phyloP scores from a whole-genome alignment of 78 protist genomes.

The Dictyostelium purpureum region DNA sequence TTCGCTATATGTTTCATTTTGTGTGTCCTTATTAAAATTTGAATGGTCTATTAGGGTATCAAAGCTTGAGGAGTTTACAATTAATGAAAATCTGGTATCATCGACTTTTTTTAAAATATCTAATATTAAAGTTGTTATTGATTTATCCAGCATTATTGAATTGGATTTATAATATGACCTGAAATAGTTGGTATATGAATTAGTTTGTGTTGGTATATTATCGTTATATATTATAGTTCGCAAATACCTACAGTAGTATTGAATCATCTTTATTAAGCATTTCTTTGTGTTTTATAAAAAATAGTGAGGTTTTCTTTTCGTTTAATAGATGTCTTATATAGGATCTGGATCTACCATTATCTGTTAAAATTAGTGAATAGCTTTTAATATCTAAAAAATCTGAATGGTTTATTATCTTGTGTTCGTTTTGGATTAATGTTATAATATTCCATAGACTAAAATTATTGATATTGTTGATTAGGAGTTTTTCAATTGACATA shows the following conservation, averaged over 20 bases:
- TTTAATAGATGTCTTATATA: constrained; percentile 37
- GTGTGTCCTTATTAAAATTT: neutral
- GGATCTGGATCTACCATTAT: constrained; percentile 51
- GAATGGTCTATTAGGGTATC: constrained; percentile 22
- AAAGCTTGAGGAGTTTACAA: neutral
- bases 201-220: neutral
- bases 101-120: constrained; percentile 25
- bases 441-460: constrained; percentile 30
- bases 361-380: constrained; percentile 1
- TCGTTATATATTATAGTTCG: neutral
- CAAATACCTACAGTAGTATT: neutral
- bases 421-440: neutral
- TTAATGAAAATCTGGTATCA: constrained; percentile 24
- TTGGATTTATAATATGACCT: neutral
- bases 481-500: constrained; percentile 41
- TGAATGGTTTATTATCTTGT: neutral
- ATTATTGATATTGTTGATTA: neutral
- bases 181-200: neutral
- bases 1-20: neutral
- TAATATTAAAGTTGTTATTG: neutral
- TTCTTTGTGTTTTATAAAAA: neutral
- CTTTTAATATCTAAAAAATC: constrained; percentile 22
- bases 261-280: neutral
- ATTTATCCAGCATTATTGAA: neutral
- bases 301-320: neutral